A percentile compares a stretch with the other conserved stretches of the same genome.
Conservation (phyloP, 176 grass and related monocot genomes). For the Neostapfia colusana region DNA sequence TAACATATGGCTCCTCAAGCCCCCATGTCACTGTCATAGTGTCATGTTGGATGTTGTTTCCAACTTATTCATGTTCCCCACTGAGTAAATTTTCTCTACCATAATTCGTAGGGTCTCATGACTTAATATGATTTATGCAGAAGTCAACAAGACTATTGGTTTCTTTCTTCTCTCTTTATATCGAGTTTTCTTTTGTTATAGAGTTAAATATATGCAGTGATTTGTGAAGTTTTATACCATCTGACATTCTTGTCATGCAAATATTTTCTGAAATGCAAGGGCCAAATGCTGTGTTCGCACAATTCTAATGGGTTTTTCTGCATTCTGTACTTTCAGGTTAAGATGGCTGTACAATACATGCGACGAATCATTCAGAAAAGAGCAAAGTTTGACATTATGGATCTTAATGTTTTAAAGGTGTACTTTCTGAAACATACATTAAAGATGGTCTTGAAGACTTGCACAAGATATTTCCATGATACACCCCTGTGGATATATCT, state of each 20-base stretch:
- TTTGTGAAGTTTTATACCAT: constrained; percentile 30
- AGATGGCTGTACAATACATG: constrained; percentile 94
- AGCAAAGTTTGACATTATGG: constrained; percentile 97
- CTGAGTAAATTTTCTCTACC: background rate
- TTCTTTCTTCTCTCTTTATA: constrained; percentile 15
- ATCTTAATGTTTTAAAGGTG: constrained; percentile 90
- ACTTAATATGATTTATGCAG: background rate
- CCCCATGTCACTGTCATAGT: background rate
- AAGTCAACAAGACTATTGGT: background rate
- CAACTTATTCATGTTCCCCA: background rate
- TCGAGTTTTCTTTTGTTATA: constrained; percentile 18
- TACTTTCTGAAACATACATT: constrained; percentile 33
- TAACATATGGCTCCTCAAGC: background rate
- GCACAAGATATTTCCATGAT: constrained; percentile 19
- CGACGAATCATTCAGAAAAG: constrained; percentile 85
- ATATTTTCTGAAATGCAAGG: constrained; percentile 7
- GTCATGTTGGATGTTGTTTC: background rate
- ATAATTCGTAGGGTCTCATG: background rate
- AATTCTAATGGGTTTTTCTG: constrained; percentile 25
- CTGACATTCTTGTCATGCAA: constrained; percentile 16
- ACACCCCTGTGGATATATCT: background rate
- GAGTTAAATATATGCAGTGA: constrained; percentile 30
- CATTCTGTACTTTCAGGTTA: constrained; percentile 57
- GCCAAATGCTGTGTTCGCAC: constrained; percentile 4
- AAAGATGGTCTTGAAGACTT: background rate